These are phyloP conservation scores for Cenchrus americanus DNA, from an alignment of 176 grass and related monocot species.

Conservation along the genomic window DNA sequence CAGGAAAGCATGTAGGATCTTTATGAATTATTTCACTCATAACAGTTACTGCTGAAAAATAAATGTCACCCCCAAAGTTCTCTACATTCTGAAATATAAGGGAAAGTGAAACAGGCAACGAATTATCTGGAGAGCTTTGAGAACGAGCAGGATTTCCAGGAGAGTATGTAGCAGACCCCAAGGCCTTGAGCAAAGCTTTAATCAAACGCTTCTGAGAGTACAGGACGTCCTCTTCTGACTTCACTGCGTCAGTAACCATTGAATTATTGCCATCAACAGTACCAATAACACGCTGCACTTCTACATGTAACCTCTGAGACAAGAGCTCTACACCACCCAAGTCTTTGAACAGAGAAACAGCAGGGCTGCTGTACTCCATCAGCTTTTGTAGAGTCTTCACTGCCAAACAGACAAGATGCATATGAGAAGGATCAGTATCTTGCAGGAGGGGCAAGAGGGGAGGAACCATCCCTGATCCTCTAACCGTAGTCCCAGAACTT, in stretches of 20 bases:
- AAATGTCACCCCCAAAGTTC: constrained; percentile 94
- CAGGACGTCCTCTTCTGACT: constrained; percentile 79
- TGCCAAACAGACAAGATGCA: constrained; percentile 86
- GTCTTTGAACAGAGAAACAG: constrained; percentile 96
- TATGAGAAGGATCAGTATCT: constrained; percentile 81
- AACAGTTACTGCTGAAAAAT: constrained; percentile 97
- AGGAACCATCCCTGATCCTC: constrained; percentile 89
- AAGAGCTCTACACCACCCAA: constrained; percentile 89
- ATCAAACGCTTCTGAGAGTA: constrained; percentile 87
- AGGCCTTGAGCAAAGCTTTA: constrained; percentile 91
- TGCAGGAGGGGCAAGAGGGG: constrained; percentile 85
- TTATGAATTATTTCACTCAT: constrained; percentile 99
- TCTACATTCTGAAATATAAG: constrained; percentile 92
- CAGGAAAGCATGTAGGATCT: constrained; percentile 91
- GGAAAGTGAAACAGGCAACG: constrained; percentile 84
- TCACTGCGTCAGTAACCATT: constrained; percentile 66
- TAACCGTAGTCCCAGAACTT: constrained; percentile 86
- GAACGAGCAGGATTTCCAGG: constrained; percentile 75
- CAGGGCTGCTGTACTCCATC: constrained; percentile 93
- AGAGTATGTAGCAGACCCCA: constrained; percentile 96
- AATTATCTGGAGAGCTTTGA: constrained; percentile 73
- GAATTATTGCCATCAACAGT: constrained; percentile 54
- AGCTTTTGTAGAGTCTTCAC: constrained; percentile 97
- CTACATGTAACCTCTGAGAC: constrained; percentile 79
- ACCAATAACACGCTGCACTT: constrained; percentile 86